Base-by-base conservation (phyloP, 345 rosid species). In the Heritiera littoralis region DNA sequence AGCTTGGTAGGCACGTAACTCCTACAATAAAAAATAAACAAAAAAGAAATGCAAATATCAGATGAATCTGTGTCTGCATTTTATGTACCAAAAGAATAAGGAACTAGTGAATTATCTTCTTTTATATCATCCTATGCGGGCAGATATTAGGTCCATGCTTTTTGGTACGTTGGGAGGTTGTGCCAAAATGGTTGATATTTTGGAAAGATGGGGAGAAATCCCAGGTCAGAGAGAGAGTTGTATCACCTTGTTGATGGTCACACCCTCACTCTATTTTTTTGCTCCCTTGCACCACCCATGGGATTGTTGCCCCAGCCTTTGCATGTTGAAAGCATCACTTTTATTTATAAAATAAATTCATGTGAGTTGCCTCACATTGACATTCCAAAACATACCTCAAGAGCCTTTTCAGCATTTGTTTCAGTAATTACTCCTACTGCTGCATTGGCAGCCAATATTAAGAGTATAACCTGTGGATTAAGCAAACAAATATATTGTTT, bases 391-490 rank as follows among this genome's bases (percentile, higher is more conserved):
- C 79, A 72, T 79, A 90, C 99, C 92, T 96, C 97, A 81, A 95
- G 98, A 59, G 98, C 98, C 86, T 90, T 95, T 86, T 95, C 98
- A 52, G 98, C 98, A 90, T 95, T 95, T 59, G 98, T 95, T 89
- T 93, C 98, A n/a, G 98, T 95, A 66, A 95, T 95, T 70, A 95
- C 97, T 61, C 98, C 98, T 12, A 96, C 99, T 2, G 98, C 95
- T 49, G 99, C 98, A 91, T 96, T 96, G 85, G 98, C 99, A 85
- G 98, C 99, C 89, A 96, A 87, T 88, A 96, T 94, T 85, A 96
- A 83, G 68, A 96, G 86, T 82, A 96, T 96, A 59, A 96, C 99
- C 98, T 96, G 89, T 54, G 60, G 55, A 23, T 23, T 23, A 23
- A 78, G 30, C 51, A 30, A 46, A 66, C 70, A 81, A 40, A 55